Evolutionary conservation across 2,329 filamentous ascomycete species (phyloP), one percentile per base, ranked within the genome.

Genomic region (Fusarium sp.): DNA sequence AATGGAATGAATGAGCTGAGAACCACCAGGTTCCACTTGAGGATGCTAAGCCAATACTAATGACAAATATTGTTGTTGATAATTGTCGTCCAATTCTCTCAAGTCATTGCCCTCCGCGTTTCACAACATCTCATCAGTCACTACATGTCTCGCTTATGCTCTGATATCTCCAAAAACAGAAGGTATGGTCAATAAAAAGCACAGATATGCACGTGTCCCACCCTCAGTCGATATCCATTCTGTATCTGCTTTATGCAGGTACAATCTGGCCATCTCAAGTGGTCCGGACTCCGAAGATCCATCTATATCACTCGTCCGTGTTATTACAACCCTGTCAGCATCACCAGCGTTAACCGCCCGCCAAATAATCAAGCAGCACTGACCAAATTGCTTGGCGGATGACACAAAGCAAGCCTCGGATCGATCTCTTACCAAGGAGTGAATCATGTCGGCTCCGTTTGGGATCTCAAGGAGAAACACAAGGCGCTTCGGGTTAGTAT

Each of bases 251-350:
- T 68, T 29, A 73, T 76, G 74, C 74, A 76, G 74, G 74, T 76
- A 76, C 74, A 68, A 76, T 76, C 74, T 76, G 54, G 63, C 72
- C 70, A 70, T 75, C 62, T 71, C 57, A 42, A 71, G 61, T 75
- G 65, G 62, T 65, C 68, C 68, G 68, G 69, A 69, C 46, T 63
- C 71, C 73, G 73, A 71, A 71, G 73, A 75, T 75, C 71, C 69
- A 73, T 66, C 38, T 58, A 44, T 46, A 66, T 61, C 59, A 64
- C 58, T 66, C 53, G 58, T 53, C 61, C 58, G 33, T 56, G 39
- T 59, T 27, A 31, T 58, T 41, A 41, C 35, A 58, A 47, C 41
- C 65, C 65, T 50, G 62, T 62, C 42, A 25, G 54, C 35, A 22
- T 53, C 64, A 49, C 38, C 63, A 56, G 42, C 33, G 64, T 50